Evolutionary conservation across 176 grass and related monocot species (phyloP), one percentile per base, ranked within the genome.

Genomic region (Neostapfia colusana): DNA sequence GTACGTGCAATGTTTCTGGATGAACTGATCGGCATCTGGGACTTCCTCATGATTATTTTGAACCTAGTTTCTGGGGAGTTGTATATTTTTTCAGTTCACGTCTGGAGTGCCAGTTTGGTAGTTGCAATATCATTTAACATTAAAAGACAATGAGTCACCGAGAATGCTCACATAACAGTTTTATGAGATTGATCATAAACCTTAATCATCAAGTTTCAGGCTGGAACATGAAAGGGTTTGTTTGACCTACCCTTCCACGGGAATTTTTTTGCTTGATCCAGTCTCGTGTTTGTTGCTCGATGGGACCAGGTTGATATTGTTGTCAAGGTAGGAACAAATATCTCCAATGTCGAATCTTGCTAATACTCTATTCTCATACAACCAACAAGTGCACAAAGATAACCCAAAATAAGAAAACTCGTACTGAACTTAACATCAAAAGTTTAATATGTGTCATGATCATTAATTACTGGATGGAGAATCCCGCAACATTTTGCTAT

Each of bases 1-100:
- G 31, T 75, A 5, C 44, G 63, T 71, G 85, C 62, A 79, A 36
- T n/a, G 38, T 65, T 69, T 83, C 41, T 74, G 58, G n/a, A 26
- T 64, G 70, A 80, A 40, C 16, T 40, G 70, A 70, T 16, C 34
- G 27, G 1, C 38, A 38, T 15, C 3, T 26, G 27, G 26, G 68
- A 79, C 69, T 31, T n/a, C 17, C 56, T 60, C 8, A 15, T 63
- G 43, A 45, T 75, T 64, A 23, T n/a, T 70, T 40, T 31, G n/a
- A 75, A 28, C 57, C 9, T 67, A 49, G 34, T 39, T 41, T 9
- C 3, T 31, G 31, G n/a, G 75, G 64, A 88, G 11, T 45, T 41
- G 6, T 41, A 41, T 41, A 0, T 41, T 45, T 40, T 2, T 40
- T 12, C n/a, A 37, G 43, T 20, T 70, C 8, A 16, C 5, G 1